Conservation (phyloP, 2,329 filamentous ascomycete genomes). For the Penicillium verrucosum region DNA sequence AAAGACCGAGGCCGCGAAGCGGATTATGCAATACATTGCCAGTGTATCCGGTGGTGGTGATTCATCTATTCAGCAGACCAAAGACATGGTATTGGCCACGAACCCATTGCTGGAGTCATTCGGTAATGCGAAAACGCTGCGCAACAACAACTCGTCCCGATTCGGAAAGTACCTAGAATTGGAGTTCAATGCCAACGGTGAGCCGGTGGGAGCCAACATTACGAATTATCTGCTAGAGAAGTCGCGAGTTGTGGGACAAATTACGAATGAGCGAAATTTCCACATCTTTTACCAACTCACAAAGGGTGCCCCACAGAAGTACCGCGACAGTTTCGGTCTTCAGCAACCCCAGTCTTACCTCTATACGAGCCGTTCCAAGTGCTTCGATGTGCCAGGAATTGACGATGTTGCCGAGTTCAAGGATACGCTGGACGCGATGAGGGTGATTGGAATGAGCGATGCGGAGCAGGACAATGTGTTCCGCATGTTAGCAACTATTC, state of each 20-base stretch:
- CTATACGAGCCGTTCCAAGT: conserved; percentile 93
- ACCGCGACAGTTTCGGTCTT: conserved; percentile 82
- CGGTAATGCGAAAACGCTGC: conserved; percentile 93
- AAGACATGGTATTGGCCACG: conserved; percentile 98
- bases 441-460: conserved; percentile 82
- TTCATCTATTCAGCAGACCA: conserved; percentile 90
- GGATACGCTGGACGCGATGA: conserved; percentile 93
- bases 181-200: conserved; percentile 86
- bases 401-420: conserved; percentile 85
- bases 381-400: conserved; percentile 88
- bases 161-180: conserved; percentile 99
- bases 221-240: conserved; percentile 98
- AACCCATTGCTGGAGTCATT: conserved; percentile 97
- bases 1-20: conserved; percentile 97
- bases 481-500: conserved; percentile 82
- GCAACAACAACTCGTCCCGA: conserved; percentile 97
- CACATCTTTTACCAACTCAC: conserved; percentile 99
- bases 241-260: conserved; percentile 90
- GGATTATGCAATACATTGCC: conserved; percentile 99
- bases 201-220: conserved; percentile 94
- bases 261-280: conserved; percentile 93
- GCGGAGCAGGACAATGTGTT: conserved; percentile 94
- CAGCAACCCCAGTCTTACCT: conserved; percentile 89
- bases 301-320: conserved; percentile 83
- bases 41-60: conserved; percentile 84